A percentile compares a stretch with the other conserved stretches of the same genome.
Conservation (phyloP, 2,329 filamentous ascomycete genomes). For the Aspergillus ochraceoroseus region DNA sequence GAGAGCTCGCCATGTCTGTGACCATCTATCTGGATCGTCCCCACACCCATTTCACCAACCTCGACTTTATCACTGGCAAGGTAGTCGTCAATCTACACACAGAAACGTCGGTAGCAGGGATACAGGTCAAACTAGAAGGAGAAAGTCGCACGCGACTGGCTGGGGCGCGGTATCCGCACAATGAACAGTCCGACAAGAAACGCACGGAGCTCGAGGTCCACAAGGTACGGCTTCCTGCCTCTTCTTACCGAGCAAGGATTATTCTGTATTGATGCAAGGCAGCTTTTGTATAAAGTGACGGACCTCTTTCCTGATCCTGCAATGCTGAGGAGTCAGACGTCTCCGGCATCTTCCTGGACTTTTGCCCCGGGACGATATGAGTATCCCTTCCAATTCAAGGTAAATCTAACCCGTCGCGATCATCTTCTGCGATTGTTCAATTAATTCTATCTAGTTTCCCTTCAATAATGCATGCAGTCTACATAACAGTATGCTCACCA, state of each 20-base stretch:
- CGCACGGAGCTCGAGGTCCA: constrained; percentile 48
- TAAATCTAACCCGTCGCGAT: constrained; percentile 25
- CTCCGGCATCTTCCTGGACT: constrained; percentile 40
- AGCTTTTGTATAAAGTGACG: constrained; percentile 46
- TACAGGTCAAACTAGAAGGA: constrained; percentile 48
- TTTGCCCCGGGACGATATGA: constrained; percentile 45
- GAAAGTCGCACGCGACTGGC: constrained; percentile 46
- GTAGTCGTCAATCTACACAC: constrained; percentile 42
- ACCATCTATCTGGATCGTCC: constrained; percentile 43
- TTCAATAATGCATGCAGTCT: constrained; percentile 49
- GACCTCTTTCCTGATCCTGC: constrained; percentile 46
- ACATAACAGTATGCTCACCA: constrained; percentile 45
- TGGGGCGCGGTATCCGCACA: constrained; percentile 37
- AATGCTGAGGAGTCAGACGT: constrained; percentile 33
- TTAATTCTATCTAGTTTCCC: constrained; percentile 36
- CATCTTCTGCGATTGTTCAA: too few relatives aligned
- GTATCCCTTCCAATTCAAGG: constrained; percentile 50
- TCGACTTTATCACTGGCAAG: constrained; percentile 45
- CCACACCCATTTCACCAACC: constrained; percentile 46
- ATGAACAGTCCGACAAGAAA: constrained; percentile 45
- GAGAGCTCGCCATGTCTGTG: constrained; percentile 42
- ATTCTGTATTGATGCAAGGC: not conserved
- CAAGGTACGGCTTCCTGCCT: constrained; percentile 37
- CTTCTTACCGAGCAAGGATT: not conserved
- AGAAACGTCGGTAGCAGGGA: constrained; percentile 43